phyloP scores from a whole-genome alignment of 345 rosid genomes.

The Mercurialis annua region DNA sequence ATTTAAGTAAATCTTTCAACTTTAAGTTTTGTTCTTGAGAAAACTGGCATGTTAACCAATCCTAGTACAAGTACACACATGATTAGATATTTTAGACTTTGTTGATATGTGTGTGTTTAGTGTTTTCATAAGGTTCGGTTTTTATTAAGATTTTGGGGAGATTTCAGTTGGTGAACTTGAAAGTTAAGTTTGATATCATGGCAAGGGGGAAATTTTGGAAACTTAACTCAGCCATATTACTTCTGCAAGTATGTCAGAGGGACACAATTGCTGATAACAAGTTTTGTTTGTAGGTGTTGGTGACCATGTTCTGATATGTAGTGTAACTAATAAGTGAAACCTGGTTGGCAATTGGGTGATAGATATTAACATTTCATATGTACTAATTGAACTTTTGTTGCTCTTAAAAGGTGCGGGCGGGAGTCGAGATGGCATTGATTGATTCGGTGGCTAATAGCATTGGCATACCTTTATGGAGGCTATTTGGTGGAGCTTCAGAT shows the following conservation, averaged over 20 bases:
- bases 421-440: conserved; percentile 88
- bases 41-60: background rate
- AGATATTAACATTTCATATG: background rate
- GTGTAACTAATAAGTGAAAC: background rate
- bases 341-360: background rate
- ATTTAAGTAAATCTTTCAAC: background rate
- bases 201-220: background rate
- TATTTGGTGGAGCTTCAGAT: conserved; percentile 79
- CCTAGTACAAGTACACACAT: background rate
- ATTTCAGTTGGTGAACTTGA: background rate
- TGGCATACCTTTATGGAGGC: conserved; percentile 67
- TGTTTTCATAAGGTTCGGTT: background rate
- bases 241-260: background rate
- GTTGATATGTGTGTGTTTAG: background rate
- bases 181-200: background rate
- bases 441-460: conserved; percentile 82
- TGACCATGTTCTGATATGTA: background rate
- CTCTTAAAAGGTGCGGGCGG: conserved; percentile 74
- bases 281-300: background rate
- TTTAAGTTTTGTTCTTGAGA: background rate
- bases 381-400: conserved; percentile 23
- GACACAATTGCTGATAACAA: background rate
- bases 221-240: background rate
- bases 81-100: background rate
- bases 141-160: background rate